Conservation (phyloP, 495 filamentous ascomycete species). For the Cryomyces minteri region DNA sequence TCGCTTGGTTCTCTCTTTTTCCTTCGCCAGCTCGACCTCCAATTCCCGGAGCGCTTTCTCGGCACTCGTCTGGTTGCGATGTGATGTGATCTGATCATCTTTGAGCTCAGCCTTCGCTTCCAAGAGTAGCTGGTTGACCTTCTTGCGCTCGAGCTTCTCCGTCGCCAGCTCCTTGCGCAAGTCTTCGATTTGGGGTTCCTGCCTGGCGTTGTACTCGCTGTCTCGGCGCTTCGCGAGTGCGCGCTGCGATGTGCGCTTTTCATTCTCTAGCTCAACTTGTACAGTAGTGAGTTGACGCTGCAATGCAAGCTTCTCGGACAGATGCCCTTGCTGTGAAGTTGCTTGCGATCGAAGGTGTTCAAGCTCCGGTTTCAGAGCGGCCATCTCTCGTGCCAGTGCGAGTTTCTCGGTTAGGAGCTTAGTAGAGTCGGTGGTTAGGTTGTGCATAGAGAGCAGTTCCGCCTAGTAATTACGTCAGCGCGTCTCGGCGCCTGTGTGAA, state of each 20-base stretch:
- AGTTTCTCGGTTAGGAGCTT: conserved; percentile 62
- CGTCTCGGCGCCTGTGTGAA: not conserved
- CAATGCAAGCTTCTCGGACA: conserved; percentile 58
- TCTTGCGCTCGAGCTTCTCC: conserved; percentile 25
- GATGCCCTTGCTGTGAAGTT: conserved; percentile 39
- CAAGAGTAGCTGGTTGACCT: conserved; percentile 1
- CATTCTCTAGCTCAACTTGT: conserved; percentile 63
- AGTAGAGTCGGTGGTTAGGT: conserved; percentile 42
- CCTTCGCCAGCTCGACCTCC: conserved; percentile 23
- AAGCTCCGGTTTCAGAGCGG: conserved; percentile 52
- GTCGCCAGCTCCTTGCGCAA: conserved; percentile 30
- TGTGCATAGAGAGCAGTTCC: conserved; percentile 45
- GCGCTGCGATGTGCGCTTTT: conserved; percentile 49
- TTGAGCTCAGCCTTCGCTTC: not conserved
- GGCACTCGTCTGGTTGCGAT: not conserved
- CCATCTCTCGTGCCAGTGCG: conserved; percentile 50
- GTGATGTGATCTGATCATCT: not conserved
- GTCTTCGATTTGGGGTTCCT: conserved; percentile 27
- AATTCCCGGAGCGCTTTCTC: conserved; percentile 19
- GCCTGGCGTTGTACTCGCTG: not conserved
- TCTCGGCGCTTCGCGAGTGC: conserved; percentile 27
- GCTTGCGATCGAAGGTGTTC: conserved; percentile 60
- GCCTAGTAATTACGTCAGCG: conserved; percentile 24
- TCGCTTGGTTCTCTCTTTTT: conserved; percentile 11
- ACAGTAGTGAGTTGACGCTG: conserved; percentile 55